Evolutionary conservation across 805 yeast species (phyloP).

Genomic region (Torulaspora delbrueckii): DNA sequence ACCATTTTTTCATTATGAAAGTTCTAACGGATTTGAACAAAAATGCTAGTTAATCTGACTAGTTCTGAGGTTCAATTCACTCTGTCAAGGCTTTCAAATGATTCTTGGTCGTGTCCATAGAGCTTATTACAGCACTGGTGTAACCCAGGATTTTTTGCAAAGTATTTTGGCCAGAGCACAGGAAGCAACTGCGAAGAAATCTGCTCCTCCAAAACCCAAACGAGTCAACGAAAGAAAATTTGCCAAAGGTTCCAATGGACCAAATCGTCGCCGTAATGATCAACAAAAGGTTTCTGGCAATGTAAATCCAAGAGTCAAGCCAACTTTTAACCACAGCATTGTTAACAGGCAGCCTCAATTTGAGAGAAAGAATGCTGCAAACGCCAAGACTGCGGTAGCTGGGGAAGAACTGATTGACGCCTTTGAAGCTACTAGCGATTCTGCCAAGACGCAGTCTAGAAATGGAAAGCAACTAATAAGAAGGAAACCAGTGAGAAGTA

Average conservation of each 20-base stretch:
- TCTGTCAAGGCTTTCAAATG: not conserved
- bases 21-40: not conserved
- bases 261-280: constrained; percentile 3
- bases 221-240: constrained; percentile 4
- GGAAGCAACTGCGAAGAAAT: constrained; percentile 26
- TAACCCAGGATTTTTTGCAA: constrained; percentile 32
- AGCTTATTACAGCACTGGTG: constrained; percentile 22
- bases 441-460: constrained; percentile 1
- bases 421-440: constrained; percentile 8
- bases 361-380: constrained; percentile 8
- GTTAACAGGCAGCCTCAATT: constrained; percentile 21
- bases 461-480: not conserved
- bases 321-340: constrained; percentile 15
- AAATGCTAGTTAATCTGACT: no score
- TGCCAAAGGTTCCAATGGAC: not conserved
- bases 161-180: constrained; percentile 31
- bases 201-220: constrained; percentile 9
- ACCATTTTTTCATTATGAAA: not conserved
- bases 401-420: constrained; percentile 17
- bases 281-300: constrained; percentile 7
- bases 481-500: constrained; percentile 6
- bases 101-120: constrained; percentile 7
- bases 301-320: constrained; percentile 14
- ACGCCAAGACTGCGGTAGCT: constrained; percentile 3
- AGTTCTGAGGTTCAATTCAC: not conserved